phyloP scores from a whole-genome alignment of 768 basidiomycete species.

The Tylopilus rubrobrunneus region DNA sequence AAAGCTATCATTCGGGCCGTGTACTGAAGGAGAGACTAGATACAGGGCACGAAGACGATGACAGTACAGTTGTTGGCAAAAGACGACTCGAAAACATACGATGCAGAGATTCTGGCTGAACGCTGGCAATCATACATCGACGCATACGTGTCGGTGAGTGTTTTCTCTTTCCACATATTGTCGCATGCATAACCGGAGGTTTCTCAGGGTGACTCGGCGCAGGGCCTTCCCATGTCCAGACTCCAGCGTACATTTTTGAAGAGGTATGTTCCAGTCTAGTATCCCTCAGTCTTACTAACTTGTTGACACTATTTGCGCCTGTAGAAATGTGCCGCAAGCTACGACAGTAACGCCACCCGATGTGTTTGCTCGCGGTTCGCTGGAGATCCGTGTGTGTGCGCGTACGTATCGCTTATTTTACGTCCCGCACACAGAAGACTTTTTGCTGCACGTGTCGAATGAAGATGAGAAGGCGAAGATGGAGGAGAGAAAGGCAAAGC shows the following conservation, averaged over 20 bases:
- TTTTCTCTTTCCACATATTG: neutral
- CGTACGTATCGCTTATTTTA: conserved; percentile 27
- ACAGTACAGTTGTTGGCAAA: conserved; percentile 77
- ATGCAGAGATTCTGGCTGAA: conserved; percentile 70
- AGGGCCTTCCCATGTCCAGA: conserved; percentile 46
- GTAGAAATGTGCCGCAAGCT: conserved; percentile 21
- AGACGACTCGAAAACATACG: conserved; percentile 71
- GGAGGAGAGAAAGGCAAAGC: neutral
- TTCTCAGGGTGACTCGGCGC: conserved; percentile 53
- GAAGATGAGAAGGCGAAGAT: conserved; percentile 9
- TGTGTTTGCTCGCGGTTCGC: conserved; percentile 49
- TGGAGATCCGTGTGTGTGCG: conserved; percentile 79
- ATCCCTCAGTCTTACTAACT: neutral
- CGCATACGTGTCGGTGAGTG: conserved; percentile 62
- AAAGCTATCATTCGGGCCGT: neutral
- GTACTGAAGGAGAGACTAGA: conserved; percentile 35
- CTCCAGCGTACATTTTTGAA: conserved; percentile 61
- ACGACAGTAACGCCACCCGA: conserved; percentile 35
- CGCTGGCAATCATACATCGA: conserved; percentile 81
- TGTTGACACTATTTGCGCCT: neutral
- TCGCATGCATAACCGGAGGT: neutral
- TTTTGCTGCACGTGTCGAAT: conserved; percentile 10
- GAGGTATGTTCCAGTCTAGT: conserved; percentile 40
- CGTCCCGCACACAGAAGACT: conserved; percentile 25
- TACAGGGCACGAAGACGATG: conserved; percentile 61